Base-by-base conservation (phyloP, 2,329 filamentous ascomycete species). In the Verticillium zaregamsianum region DNA sequence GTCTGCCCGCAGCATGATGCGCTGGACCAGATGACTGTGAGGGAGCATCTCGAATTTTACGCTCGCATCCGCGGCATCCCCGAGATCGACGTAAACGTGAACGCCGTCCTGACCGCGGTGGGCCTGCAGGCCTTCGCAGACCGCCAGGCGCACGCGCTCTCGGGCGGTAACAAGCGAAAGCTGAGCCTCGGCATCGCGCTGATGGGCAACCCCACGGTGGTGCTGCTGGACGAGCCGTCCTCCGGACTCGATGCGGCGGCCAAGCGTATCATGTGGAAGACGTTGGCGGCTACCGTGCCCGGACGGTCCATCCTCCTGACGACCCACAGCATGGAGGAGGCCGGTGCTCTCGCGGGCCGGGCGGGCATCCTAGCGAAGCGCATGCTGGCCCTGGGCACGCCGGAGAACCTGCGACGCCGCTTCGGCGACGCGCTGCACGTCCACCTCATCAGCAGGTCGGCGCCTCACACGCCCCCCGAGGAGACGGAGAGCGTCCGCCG, bases 261-360 rank as follows among this genome's bases (percentile, higher is more conserved):
- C 0, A 97, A 97, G 74, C 86, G 94, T 52, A 85, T 96, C 66
- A 96, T 98, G 91, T 97, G 94, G 94, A 86, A 86, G 61, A 96
- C 93, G 0, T 81, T 97, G 1, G 85, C 86, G 3, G 83, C 87
- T 1, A 88, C 93, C 3, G 88, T 90, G 0, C 84, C 87, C 0
- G 92, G 92, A 0, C 85, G 93, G n/a, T 91, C 89, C 0, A 86
- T 97, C 17, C 81, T 98, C 2, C 83, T 98, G 20, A 97, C 94
- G 0, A 97, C 94, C 0, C 94, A 98, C 74, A 91, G 87, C 57
- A 97, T 97, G 93, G 93, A 97, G 73, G 94, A 97, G 76, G 94
- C 93, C 0, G 92, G 96, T 70, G 93, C 93, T 1, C 81, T 98
- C 2, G 93, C 93, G 0, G 87, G 87, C 33, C 84, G 92, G 1